phyloP scores from a whole-genome alignment of 768 basidiomycete genomes.

The Punctularia strigosozonata region DNA sequence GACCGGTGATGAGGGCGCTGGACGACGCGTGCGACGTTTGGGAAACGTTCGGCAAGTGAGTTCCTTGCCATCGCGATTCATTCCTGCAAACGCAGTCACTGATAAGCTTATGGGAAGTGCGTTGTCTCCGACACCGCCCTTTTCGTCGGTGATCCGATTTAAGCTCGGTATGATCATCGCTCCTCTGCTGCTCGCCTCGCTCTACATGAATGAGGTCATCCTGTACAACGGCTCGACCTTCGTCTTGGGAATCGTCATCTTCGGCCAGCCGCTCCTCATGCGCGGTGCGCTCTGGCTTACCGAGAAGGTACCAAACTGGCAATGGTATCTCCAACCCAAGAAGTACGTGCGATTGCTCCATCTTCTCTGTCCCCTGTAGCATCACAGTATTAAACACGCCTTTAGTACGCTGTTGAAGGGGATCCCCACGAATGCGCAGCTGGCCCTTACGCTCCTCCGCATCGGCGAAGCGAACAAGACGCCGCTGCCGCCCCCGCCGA shows the following conservation, averaged over 20 bases:
- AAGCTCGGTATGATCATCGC: conserved; percentile 19
- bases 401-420: conserved; percentile 26
- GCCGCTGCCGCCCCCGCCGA: conserved; percentile 27
- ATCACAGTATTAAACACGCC: no score
- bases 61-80: no score
- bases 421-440: conserved; percentile 33
- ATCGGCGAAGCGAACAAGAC: conserved; percentile 24
- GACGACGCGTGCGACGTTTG: conserved; percentile 26
- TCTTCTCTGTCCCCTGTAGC: no score
- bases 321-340: conserved; percentile 20
- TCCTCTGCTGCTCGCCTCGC: conserved; percentile 16
- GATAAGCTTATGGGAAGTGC: no score
- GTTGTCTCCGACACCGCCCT: conserved; percentile 26
- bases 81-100: no score
- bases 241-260: conserved; percentile 24
- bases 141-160: conserved; percentile 16
- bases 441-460: conserved; percentile 28
- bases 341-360: no score
- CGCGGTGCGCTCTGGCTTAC: conserved; percentile 18
- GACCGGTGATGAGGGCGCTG: conserved; percentile 23
- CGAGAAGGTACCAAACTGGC: conserved; percentile 23
- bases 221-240: no score
- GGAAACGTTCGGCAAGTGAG: conserved; percentile 25
- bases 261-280: conserved; percentile 26
- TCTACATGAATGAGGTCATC: conserved; percentile 19